Evolutionary conservation across 2,329 filamentous ascomycete genomes (phyloP).

Genomic region (Fusarium keratoplasticum): DNA sequence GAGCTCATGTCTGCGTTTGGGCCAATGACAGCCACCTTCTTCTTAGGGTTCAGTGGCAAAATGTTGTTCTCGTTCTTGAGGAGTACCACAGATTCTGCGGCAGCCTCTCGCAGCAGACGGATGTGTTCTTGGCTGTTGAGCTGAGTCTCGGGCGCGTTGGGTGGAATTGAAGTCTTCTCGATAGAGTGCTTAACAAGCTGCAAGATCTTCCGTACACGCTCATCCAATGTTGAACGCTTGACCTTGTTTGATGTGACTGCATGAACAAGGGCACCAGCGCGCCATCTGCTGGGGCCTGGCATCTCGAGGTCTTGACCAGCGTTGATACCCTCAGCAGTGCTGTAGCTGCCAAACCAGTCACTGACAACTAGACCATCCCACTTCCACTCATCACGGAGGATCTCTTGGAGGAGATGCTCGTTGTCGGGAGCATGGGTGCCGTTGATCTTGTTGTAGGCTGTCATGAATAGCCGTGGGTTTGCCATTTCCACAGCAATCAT

Average conservation of each 20-base stretch:
- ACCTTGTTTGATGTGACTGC: constrained; percentile 46
- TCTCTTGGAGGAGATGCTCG: constrained; percentile 32
- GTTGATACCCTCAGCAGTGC: constrained; percentile 45
- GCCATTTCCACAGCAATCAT: constrained; percentile 30
- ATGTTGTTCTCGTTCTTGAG: constrained; percentile 22
- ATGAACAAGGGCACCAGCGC: constrained; percentile 36
- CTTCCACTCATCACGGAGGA: constrained; percentile 49
- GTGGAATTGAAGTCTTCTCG: constrained; percentile 19
- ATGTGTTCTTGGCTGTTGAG: constrained; percentile 40
- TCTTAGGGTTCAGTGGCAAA: constrained; percentile 9
- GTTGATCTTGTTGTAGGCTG: constrained; percentile 44
- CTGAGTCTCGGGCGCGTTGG: constrained; percentile 23
- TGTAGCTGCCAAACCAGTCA: constrained; percentile 51
- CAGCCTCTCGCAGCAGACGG: constrained; percentile 51
- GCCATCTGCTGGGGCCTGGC: constrained; percentile 50
- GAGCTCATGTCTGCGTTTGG: constrained; percentile 60
- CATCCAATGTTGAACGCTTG: constrained; percentile 41
- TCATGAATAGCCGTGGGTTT: constrained; percentile 19
- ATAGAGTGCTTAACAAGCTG: constrained; percentile 45
- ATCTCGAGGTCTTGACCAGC: constrained; percentile 51
- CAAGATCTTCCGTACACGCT: constrained; percentile 47
- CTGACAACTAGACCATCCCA: constrained; percentile 51
- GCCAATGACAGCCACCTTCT: constrained; percentile 61
- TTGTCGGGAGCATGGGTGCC: constrained; percentile 41
- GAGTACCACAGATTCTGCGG: constrained; percentile 71